Evolutionary conservation across 2,329 filamentous ascomycete genomes (phyloP).

Genomic region (Colletotrichum graminicola): DNA sequence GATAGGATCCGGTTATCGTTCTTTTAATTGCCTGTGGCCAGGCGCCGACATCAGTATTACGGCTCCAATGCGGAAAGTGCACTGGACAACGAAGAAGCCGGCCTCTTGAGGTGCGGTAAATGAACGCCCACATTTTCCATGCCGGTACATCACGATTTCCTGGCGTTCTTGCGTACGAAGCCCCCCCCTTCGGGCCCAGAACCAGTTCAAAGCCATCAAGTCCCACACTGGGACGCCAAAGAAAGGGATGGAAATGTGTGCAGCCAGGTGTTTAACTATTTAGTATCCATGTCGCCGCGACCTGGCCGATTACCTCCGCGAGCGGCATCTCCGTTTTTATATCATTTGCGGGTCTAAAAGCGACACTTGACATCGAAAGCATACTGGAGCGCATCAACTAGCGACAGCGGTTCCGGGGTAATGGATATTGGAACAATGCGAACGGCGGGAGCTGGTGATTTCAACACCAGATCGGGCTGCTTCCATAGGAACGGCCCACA

Average conservation of each 20-base stretch:
- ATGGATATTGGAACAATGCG: conserved; percentile 8
- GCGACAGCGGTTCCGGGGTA: conserved; percentile 20
- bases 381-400: conserved; percentile 23
- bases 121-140: background rate
- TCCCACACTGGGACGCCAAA: conserved; percentile 3
- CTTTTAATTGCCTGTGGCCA: background rate
- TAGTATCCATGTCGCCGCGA: background rate
- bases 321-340: conserved; percentile 20
- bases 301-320: conserved; percentile 8
- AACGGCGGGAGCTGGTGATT: conserved; percentile 18
- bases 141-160: background rate
- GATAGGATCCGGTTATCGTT: background rate
- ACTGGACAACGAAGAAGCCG: background rate
- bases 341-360: conserved; percentile 33
- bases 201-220: background rate
- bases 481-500: background rate
- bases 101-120: background rate
- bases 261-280: background rate
- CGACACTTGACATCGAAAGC: conserved; percentile 21
- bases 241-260: conserved; percentile 2
- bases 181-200: background rate
- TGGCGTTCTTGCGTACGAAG: background rate
- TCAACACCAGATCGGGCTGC: background rate
- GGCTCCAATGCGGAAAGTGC: background rate
- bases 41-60: background rate